Conservation (phyloP, 352 stramenopile species). For the Globisporangium emineosum region DNA sequence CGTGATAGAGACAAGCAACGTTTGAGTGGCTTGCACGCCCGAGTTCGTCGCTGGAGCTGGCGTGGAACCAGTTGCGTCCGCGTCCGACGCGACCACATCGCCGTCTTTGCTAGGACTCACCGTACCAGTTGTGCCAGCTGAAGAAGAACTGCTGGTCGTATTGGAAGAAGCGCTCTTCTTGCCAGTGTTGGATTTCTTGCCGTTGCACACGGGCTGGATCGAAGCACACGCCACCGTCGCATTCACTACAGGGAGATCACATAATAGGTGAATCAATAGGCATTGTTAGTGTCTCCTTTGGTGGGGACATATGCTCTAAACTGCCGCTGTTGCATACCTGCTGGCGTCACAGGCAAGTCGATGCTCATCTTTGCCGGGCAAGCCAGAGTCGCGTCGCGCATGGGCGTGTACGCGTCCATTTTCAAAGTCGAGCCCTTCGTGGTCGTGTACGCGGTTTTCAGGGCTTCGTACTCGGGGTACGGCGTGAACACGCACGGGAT, state of each 20-base stretch:
- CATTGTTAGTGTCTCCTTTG: not conserved
- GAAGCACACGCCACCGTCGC: slow-evolving; percentile 39
- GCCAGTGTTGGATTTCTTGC: slow-evolving; percentile 53
- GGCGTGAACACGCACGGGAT: slow-evolving; percentile 35
- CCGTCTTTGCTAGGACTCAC: not conserved
- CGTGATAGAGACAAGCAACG: not conserved
- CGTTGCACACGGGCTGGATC: slow-evolving; percentile 54
- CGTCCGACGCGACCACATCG: not conserved
- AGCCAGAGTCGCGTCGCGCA: slow-evolving; percentile 30
- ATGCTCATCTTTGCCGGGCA: slow-evolving; percentile 38
- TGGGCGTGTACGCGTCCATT: slow-evolving; percentile 30
- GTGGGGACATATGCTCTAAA: not conserved
- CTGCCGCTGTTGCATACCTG: slow-evolving; percentile 19
- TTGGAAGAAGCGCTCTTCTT: slow-evolving; percentile 21
- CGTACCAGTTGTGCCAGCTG: not conserved
- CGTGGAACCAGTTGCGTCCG: not conserved
- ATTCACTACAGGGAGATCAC: slow-evolving; percentile 23
- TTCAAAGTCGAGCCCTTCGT: slow-evolving; percentile 40
- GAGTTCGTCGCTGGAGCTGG: not conserved
- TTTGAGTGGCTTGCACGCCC: not conserved
- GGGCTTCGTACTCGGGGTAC: slow-evolving; percentile 49
- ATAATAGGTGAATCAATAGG: not conserved
- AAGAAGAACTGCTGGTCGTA: not conserved
- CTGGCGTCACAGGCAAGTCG: slow-evolving; percentile 27
- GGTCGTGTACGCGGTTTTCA: slow-evolving; percentile 51